Evolutionary conservation across 805 yeast species (phyloP).

Genomic region (Saccharomycodes ludwigii): DNA sequence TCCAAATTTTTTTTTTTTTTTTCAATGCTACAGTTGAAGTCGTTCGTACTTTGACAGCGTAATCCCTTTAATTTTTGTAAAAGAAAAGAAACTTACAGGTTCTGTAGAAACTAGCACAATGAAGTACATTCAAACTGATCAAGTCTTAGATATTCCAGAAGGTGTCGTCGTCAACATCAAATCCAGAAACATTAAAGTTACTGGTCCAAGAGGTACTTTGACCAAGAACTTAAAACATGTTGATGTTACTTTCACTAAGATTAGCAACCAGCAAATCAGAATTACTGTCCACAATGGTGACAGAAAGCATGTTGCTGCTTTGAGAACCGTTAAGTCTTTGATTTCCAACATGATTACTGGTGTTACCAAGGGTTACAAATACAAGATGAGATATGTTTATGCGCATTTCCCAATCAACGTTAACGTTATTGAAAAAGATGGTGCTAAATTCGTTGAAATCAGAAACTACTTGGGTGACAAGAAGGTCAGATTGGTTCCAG

Average conservation of each 20-base stretch:
- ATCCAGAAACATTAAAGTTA: conserved; percentile 79
- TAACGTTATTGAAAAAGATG: conserved; percentile 74
- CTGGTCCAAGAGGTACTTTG: conserved; percentile 96
- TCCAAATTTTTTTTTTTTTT: too few relatives aligned
- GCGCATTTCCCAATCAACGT: conserved; percentile 99
- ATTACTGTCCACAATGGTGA: conserved; percentile 96
- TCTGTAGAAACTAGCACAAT: too few relatives aligned
- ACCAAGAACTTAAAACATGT: conserved; percentile 87
- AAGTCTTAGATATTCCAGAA: conserved; percentile 76
- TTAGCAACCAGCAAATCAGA: conserved; percentile 61
- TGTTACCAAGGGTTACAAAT: conserved; percentile 98
- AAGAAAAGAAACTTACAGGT: too few relatives aligned
- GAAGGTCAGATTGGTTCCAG: conserved; percentile 80
- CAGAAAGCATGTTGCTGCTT: conserved; percentile 99
- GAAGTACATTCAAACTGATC: conserved; percentile 86
- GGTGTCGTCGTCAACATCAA: conserved; percentile 86
- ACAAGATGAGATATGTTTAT: conserved; percentile 99
- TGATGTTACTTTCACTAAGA: conserved; percentile 83
- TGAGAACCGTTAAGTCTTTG: conserved; percentile 96
- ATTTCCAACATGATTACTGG: conserved; percentile 91
- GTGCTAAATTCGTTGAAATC: conserved; percentile 71
- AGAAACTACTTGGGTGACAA: conserved; percentile 99
- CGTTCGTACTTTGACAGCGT: too few relatives aligned
- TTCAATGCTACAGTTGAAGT: too few relatives aligned
- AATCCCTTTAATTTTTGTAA: too few relatives aligned